Evolutionary conservation across 2,329 filamentous ascomycete species (phyloP).

Genomic region (Botrytis aclada): DNA sequence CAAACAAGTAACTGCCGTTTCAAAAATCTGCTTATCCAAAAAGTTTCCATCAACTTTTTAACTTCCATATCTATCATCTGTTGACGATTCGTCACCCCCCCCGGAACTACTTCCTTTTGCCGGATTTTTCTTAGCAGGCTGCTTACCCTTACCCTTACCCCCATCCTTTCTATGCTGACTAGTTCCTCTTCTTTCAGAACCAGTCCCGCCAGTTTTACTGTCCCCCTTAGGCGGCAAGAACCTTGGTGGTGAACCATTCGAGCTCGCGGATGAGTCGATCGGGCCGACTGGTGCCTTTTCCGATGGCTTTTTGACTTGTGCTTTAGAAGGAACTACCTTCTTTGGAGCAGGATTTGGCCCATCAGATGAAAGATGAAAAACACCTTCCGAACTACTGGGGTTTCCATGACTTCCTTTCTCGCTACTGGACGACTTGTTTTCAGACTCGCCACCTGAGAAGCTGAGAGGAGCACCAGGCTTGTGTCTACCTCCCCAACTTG

Average conservation of each 20-base stretch:
- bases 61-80: no score
- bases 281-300: no score
- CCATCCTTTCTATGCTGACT: no score
- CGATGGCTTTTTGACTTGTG: no score
- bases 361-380: no score
- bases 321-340: no score
- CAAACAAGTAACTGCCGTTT: background rate
- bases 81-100: no score
- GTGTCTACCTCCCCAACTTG: background rate
- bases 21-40: background rate
- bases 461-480: background rate
- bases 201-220: no score
- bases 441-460: background rate
- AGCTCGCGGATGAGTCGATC: no score
- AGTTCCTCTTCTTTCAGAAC: background rate
- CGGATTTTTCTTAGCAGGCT: background rate
- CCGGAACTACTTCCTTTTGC: background rate
- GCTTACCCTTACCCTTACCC: background rate
- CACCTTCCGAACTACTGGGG: background rate
- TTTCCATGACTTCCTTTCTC: no score
- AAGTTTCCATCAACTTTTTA: background rate
- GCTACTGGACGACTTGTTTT: background rate
- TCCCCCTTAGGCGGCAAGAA: no score
- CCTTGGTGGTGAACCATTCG: background rate
- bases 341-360: no score